Evolutionary conservation across 148 eudicot genomes (phyloP).

Genomic region (Camellia sinensis): DNA sequence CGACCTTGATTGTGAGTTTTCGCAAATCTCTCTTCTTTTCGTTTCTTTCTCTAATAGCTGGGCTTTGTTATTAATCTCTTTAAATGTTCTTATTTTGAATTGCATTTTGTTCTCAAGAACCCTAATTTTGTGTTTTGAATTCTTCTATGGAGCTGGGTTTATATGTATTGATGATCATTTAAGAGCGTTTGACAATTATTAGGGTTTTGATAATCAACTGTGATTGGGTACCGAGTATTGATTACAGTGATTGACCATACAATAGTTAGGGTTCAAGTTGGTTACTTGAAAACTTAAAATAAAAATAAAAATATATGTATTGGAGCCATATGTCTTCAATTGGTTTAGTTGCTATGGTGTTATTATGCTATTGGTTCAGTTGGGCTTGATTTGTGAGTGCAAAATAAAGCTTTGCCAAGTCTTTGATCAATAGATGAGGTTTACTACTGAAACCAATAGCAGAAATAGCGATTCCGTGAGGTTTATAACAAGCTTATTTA

Average conservation of each 20-base stretch:
- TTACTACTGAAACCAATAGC: no score
- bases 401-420: neutral
- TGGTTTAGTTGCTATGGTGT: neutral
- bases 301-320: neutral
- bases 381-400: no score
- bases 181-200: neutral
- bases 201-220: constrained; percentile 9
- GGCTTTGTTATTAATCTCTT: neutral
- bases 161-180: no score
- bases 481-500: no score
- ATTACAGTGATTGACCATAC: neutral
- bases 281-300: neutral
- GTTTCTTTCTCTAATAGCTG: neutral
- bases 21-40: neutral
- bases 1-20: constrained; percentile 9
- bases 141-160: no score
- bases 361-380: neutral
- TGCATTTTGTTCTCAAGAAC: no score
- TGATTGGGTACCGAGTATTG: neutral
- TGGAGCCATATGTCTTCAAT: neutral
- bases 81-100: no score
- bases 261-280: neutral
- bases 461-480: no score
- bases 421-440: neutral
- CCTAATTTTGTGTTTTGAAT: no score